A percentile compares a stretch with the other conserved stretches of the same genome.
Evolutionary conservation across 2,329 filamentous ascomycete genomes (phyloP).

Genomic region (Exserohilum turcica): DNA sequence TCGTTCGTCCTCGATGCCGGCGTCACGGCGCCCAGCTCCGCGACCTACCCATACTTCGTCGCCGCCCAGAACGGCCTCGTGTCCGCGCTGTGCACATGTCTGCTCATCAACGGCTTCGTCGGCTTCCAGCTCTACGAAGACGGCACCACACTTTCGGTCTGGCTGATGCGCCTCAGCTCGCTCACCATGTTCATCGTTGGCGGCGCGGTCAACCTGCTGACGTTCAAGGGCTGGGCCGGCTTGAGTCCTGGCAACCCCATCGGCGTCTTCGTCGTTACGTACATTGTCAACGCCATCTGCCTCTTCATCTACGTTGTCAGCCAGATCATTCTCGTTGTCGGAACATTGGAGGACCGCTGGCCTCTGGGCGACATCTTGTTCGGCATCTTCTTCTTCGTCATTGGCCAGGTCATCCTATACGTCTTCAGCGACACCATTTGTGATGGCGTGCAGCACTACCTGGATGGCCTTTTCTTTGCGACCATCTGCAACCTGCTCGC

Average conservation of each 20-base stretch:
- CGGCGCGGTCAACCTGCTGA: conserved; percentile 85
- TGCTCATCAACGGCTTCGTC: conserved; percentile 96
- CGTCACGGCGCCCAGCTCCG: conserved; percentile 81
- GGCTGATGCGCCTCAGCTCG: conserved; percentile 83
- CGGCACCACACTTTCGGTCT: conserved; percentile 89
- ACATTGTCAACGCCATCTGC: conserved; percentile 86
- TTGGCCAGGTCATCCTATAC: conserved; percentile 91
- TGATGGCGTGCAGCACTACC: conserved; percentile 81
- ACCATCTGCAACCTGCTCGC: conserved; percentile 91
- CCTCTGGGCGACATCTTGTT: conserved; percentile 90
- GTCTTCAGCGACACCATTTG: conserved; percentile 87
- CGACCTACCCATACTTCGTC: conserved; percentile 87
- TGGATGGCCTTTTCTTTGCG: conserved; percentile 93
- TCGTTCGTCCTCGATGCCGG: conserved; percentile 92
- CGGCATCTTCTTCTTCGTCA: conserved; percentile 86
- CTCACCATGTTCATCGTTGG: conserved; percentile 82
- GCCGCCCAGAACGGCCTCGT: conserved; percentile 83
- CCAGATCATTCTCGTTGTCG: conserved; percentile 85
- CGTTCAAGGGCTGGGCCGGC: conserved; percentile 90
- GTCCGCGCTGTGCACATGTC: conserved; percentile 83
- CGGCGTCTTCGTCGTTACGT: conserved; percentile 88
- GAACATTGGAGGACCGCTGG: conserved; percentile 94
- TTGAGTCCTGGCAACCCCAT: conserved; percentile 83
- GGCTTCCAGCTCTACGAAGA: conserved; percentile 99
- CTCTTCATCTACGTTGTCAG: conserved; percentile 83